Base-by-base conservation (phyloP, 345 rosid genomes). In the Salix purpurea region DNA sequence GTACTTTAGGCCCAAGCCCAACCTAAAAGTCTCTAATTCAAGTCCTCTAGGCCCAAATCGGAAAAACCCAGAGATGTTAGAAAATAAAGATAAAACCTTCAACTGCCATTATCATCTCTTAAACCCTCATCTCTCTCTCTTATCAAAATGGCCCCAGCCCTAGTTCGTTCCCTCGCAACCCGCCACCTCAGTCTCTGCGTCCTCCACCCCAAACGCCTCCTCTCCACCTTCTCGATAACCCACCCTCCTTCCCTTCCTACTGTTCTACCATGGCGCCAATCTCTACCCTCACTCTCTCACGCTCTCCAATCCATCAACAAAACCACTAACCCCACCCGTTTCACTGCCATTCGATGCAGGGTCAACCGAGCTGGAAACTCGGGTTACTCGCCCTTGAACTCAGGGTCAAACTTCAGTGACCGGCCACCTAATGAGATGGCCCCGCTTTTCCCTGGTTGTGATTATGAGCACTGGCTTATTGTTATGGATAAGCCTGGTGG, bases 401-500 rank as follows among this genome's bases (percentile, higher is more conserved):
- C 97, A 8, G 91, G 95, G 36, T 92, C 97, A 9, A 94, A 91
- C 85, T 91, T 89, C 82, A 92, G 97, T 72, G 96, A 96, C 85
- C 88, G 98, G 9, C 98, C 97, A 4, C 97, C 98, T 39, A 94
- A 92, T 42, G 98, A 96, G 78, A 94, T 93, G 98, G 90, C 96
- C 5, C 97, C 97, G 13, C 91, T 94, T 70, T 96, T 96, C 60
- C 95, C 97, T 0, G 98, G 98, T 0, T 94, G 98, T 69, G 99
- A 96, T 65, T 96, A 94, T 69, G 85, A 91, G 80, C 99, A 94
- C 84, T 96, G 98, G 98, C 98, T 96, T 54, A 96, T 92, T 66
- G 94, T 96, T 34, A 96, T 94, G 91, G 97, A 96, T 68, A 92
- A 94, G 79, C 97, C 97, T 9, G 97, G 98, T 5, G 97, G 97